These are phyloP conservation scores for Sugiyamaella smithiae DNA, from an alignment of 805 yeast species.

Conservation along the genomic window DNA sequence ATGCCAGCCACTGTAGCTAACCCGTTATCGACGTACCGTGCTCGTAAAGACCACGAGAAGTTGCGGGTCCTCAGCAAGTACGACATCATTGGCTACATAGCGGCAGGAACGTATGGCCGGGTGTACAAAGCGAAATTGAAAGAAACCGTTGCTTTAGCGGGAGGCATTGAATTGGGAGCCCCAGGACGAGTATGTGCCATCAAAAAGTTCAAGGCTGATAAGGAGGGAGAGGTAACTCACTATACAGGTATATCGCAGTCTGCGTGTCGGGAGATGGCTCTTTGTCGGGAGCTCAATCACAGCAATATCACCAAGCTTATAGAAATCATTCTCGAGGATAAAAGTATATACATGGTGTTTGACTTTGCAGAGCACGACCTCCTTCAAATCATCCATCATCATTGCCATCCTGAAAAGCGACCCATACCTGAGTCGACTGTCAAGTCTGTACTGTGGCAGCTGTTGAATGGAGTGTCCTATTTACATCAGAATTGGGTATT, in stretches of 20 bases:
- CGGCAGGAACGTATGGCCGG: conserved; percentile 96
- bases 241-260: conserved; percentile 95
- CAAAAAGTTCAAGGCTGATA: conserved; percentile 92
- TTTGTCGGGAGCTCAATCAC: conserved; percentile 83
- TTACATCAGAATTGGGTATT: conserved; percentile 94
- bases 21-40: conserved; percentile 48
- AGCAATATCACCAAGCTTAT: conserved; percentile 74
- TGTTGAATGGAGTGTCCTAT: conserved; percentile 84
- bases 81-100: conserved; percentile 90
- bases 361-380: conserved; percentile 96
- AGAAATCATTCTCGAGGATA: conserved; percentile 83
- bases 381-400: conserved; percentile 89
- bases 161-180: conserved; percentile 2
- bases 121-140: conserved; percentile 80
- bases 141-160: conserved; percentile 26
- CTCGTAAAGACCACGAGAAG: conserved; percentile 62
- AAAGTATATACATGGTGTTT: conserved; percentile 89
- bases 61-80: conserved; percentile 79
- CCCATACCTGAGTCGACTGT: conserved; percentile 76
- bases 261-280: conserved; percentile 94
- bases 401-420: conserved; percentile 81
- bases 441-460: conserved; percentile 88
- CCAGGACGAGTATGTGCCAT: conserved; percentile 62
- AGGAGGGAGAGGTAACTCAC: conserved; percentile 82
- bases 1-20: conserved; percentile 27